These are phyloP conservation scores for Protostelium mycophagum DNA, from an alignment of 78 protist species.

Conservation along the genomic window DNA sequence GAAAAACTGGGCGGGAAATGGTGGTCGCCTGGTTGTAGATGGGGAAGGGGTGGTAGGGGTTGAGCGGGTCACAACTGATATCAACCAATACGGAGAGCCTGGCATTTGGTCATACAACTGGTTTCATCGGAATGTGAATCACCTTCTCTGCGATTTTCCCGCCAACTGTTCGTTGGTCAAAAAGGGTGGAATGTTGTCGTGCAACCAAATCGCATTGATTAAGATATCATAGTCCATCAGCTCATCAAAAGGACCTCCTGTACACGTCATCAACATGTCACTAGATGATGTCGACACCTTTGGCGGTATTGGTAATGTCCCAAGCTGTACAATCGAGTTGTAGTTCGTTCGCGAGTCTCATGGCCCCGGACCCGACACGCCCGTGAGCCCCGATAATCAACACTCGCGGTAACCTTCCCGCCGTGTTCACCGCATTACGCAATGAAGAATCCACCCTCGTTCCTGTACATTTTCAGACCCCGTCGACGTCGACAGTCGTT, in stretches of 20 bases:
- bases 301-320: background rate
- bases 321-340: background rate
- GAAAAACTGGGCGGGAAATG: background rate
- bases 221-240: background rate
- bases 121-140: background rate
- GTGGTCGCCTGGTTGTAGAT: conserved; percentile 11
- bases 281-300: too few species aligned
- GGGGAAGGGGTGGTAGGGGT: conserved; percentile 5
- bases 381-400: background rate
- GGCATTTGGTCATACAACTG: background rate
- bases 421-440: background rate
- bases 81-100: conserved; percentile 2
- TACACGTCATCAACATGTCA: too few species aligned
- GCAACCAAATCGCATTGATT: background rate
- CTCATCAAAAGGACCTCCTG: background rate
- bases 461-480: background rate
- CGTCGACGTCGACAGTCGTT: background rate
- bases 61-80: background rate
- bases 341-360: background rate
- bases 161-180: background rate
- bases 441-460: background rate
- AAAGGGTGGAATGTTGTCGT: background rate
- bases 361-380: background rate
- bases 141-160: background rate
- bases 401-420: background rate